Evolutionary conservation across 495 filamentous ascomycete genomes (phyloP), one percentile per base, ranked within the genome.

Genomic region (Tuber microsphaerosporum): DNA sequence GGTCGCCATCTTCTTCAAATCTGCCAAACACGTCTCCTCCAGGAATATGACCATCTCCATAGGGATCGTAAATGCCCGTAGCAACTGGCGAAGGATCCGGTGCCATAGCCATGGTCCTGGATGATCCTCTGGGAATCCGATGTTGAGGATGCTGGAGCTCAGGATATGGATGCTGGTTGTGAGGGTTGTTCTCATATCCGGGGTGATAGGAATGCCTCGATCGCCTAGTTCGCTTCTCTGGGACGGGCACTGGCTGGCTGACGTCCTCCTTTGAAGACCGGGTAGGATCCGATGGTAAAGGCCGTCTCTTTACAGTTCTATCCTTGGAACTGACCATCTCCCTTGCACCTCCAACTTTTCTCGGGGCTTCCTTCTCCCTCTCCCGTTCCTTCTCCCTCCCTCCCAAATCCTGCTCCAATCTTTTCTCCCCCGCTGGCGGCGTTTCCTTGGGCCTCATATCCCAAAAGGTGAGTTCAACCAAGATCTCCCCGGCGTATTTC

Each of bases 391-490:
- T 77, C 19, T 81, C 80, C 73, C 75, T 81, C 34, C 78, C 79
- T 31, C 73, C 77, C 44, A 61, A 76, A 26, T 37, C 43, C 16
- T 71, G 31, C 41, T 74, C 79, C 10, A 78, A 71, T 34, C 69
- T 74, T 71, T 80, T 83, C 17, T 10, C 75, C 48, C 43, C 70
- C 41, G 75, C 61, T 5, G 74, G 74, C 8, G 73, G 71, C 56
- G 92, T 92, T 22, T 90, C 88, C 84, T 93, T 93, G 46, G 93
- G 90, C 20, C 94, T 89, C 48, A 88, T 91, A 83, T 99, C 95
- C 84, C 97, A 98, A 84, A 92, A 99, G 41, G 95, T 98, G 84
- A 97, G 90, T 84, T 99, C 95, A 61, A 98, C 93, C 73, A 94
- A 89, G 68, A 99, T 90, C 81, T 97, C 94, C 41, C 95, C 95